phyloP scores from a whole-genome alignment of 768 basidiomycete genomes.

The Suillus clintonianus region DNA sequence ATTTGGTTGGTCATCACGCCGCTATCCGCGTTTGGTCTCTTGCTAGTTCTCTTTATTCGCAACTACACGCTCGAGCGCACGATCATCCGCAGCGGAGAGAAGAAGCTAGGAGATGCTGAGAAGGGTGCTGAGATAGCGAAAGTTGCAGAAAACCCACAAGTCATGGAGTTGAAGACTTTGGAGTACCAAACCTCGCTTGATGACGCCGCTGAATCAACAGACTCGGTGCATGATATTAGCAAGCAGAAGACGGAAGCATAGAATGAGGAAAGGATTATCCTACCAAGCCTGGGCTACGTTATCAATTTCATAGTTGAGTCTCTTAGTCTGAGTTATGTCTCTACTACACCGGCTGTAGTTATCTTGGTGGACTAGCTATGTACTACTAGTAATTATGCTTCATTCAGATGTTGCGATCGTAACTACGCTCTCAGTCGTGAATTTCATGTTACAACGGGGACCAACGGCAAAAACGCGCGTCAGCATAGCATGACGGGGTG shows the following conservation, averaged over 20 bases:
- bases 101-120: conserved; percentile 30
- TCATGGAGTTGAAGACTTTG: background rate
- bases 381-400: no score
- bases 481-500: no score
- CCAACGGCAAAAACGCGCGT: no score
- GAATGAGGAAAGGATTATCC: background rate
- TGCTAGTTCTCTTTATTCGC: conserved; percentile 35
- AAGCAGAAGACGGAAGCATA: conserved; percentile 4
- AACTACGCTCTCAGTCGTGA: no score
- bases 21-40: conserved; percentile 30
- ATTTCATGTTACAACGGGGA: no score
- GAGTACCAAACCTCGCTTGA: background rate
- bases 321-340: no score
- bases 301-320: no score
- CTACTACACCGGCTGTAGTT: no score
- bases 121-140: conserved; percentile 13
- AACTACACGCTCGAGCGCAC: conserved; percentile 37
- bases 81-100: conserved; percentile 14
- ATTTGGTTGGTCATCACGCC: conserved; percentile 43
- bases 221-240: conserved; percentile 1
- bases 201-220: conserved; percentile 6
- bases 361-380: no score
- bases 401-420: no score
- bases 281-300: no score
- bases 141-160: no score